These are phyloP conservation scores for Tilletiopsis washingtonensis DNA, from an alignment of 1,284 basidiomycete species.

Conservation along the genomic window DNA sequence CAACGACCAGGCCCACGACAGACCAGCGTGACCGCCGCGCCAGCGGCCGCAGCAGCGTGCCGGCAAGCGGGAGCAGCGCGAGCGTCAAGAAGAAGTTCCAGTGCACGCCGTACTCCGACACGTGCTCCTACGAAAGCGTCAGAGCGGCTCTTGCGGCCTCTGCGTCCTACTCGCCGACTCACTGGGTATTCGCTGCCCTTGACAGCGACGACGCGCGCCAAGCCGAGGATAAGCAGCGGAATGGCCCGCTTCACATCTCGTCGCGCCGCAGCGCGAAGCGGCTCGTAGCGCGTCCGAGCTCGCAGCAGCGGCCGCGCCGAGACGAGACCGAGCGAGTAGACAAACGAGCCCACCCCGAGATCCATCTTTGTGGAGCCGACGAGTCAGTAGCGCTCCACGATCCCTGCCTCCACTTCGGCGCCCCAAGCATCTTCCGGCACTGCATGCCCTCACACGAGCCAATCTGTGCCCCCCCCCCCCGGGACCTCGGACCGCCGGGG, in stretches of 20 bases:
- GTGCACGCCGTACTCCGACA: constrained; percentile 89
- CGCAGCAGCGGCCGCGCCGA: constrained; percentile 63
- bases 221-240: constrained; percentile 67
- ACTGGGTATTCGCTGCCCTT: constrained; percentile 83
- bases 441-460: no score
- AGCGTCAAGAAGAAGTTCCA: constrained; percentile 99
- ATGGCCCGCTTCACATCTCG: constrained; percentile 56
- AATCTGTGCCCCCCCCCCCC: no score
- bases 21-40: constrained; percentile 58
- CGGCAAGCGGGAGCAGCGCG: constrained; percentile 67
- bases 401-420: no score
- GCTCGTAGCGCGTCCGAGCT: constrained; percentile 8
- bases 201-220: constrained; percentile 72
- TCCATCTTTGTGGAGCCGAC: constrained; percentile 61
- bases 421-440: no score
- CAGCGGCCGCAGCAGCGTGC: constrained; percentile 54
- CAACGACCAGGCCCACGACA: constrained; percentile 59
- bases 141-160: not conserved
- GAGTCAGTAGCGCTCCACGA: not conserved
- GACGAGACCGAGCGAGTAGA: constrained; percentile 86
- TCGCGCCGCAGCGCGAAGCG: constrained; percentile 14
- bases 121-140: constrained; percentile 61
- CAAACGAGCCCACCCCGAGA: constrained; percentile 88
- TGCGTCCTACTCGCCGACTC: not conserved
- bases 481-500: no score